Base-by-base conservation (phyloP, 768 basidiomycete species). In the Flagelloscypha sp. region DNA sequence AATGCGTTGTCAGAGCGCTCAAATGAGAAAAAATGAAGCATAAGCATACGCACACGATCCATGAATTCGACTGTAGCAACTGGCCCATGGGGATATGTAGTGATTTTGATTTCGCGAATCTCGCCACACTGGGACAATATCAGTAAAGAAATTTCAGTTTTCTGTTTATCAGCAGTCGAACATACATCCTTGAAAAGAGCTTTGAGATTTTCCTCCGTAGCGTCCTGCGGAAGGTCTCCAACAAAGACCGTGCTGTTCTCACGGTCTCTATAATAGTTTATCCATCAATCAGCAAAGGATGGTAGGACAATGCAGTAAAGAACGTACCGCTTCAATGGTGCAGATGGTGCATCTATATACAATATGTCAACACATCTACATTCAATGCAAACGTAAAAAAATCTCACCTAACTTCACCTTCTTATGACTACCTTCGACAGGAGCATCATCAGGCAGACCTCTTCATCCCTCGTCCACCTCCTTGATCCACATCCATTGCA, bases 191-290 rank as follows among this genome's bases (percentile, higher is more conserved):
- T 81, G 65, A 99, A 97, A 5, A 94, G 64, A 2, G 58, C 50
- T 18, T 48, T 60, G n/a, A 99, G 54, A 17, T 85, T 83, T 4
- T 72, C 73, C 36, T 89, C 81, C 0, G 65, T 65, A 7, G 69
- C 65, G 8, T 60, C 66, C 12, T 55, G 28, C 0, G 77, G 74
- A 7, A 95, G 58, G 29, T 84, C 77, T 3, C 79, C 72, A 10
- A 95, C 83, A 40, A 98, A 86, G 4, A 98, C 82, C 0, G 90
- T 94, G 19, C 80, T 76, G 47, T 97, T 86, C 62, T 99, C 95
- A 30, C 95, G 88, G 59, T 99, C 95, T 45, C 94, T 93, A 40
- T 12, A 29, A 19, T 7, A 13, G 33, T 40, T 21, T 30, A 38
- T 18, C 37, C n/a, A 19, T 24, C 3, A 16, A 30, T 27, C 15